Conservation (phyloP, 202 grass and related monocot species). For the Carex sylvatica region DNA sequence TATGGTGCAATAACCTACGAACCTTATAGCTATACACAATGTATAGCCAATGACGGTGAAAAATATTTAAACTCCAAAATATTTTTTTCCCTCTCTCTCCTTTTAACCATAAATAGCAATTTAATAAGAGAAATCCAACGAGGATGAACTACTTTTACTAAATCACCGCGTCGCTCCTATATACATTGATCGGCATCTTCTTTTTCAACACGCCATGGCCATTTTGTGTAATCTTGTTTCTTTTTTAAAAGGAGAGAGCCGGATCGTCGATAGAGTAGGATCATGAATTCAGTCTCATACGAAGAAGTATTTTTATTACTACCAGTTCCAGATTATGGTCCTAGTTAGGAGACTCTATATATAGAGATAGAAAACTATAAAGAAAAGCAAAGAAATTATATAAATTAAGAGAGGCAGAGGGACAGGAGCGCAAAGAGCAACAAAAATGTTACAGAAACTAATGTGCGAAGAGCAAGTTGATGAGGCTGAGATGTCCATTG, state of each 20-base stretch:
- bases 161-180: constrained; percentile 6
- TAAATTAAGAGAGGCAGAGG: neutral
- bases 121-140: constrained; percentile 17
- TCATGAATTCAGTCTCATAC: neutral
- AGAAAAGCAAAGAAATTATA: too few species aligned
- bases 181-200: neutral
- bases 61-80: neutral
- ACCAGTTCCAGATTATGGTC: neutral
- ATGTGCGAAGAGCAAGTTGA: neutral
- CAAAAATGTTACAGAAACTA: neutral
- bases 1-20: neutral
- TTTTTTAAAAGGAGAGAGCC: neutral
- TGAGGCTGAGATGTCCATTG: constrained; percentile 13
- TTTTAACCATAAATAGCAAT: constrained; percentile 22
- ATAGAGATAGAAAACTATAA: neutral
- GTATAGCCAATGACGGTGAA: neutral
- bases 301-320: neutral
- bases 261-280: neutral
- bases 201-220: neutral
- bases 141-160: neutral
- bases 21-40: neutral
- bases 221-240: neutral
- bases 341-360: neutral
- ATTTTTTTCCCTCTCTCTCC: neutral
- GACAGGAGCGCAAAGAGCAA: neutral